Base-by-base conservation (phyloP, 2,329 filamentous ascomycete genomes). In the Pseudogymnoascus pannorum region DNA sequence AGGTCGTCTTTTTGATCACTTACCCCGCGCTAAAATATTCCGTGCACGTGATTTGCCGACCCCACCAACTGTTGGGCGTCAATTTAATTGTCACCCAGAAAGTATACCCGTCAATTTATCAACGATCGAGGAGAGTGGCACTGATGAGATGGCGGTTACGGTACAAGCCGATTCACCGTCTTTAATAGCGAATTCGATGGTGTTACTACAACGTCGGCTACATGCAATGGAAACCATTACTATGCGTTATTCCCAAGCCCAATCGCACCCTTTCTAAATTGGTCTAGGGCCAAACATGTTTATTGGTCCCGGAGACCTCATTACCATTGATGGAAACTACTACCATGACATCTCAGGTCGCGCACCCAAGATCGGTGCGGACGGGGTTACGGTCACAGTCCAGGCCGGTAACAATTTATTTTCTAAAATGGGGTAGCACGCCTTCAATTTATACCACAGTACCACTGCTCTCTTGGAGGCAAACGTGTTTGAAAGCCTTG, bases 171-270 rank as follows among this genome's bases (percentile, higher is more conserved):
- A 48, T 72, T 79, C 1, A 78, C 78, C 1, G 72, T 80, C 59
- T 77, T 76, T 8, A 79, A 80, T 72, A 76, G 71, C 65, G 75
- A 76, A 35, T 75, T 80, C 62, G 72, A 80, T 60, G 78, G 78
- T 5, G 63, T 65, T 1, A 78, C 77, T 0, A 69, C 66, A 26
- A 77, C 73, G 66, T 78, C 76, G 1, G 72, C 76, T 11, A 72
- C 71, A 22, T 80, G 78, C 64, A 75, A 80, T 60, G 70, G 69
- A 24, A 71, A 80, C 54, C 77, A 79, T 66, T 80, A 80, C 71
- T 80, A 77, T 78, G 71, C 69, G 4, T 70, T 77, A 59, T 73
- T 60, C 72, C 78, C 63, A 38, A 38, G 36, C 36, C n/a, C 18
- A 38, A 18, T 38, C n/a, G 16, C 2, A 38, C n/a, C 16, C 2